These are phyloP conservation scores for Immersiella caudata DNA, from an alignment of 495 filamentous ascomycete genomes.

Conservation along the genomic window DNA sequence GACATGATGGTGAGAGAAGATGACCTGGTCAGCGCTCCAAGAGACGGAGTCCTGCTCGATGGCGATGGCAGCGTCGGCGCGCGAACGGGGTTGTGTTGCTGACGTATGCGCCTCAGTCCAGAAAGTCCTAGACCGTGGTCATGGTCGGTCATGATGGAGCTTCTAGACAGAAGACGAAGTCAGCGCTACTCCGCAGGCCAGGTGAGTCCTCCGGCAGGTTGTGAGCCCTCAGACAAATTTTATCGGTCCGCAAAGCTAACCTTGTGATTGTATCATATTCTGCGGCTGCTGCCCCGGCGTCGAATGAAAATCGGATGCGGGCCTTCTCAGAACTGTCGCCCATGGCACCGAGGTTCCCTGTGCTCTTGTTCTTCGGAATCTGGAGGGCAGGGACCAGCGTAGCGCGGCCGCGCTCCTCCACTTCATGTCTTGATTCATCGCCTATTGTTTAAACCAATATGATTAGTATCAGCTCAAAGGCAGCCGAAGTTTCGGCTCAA, in stretches of 20 bases:
- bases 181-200: constrained; percentile 23
- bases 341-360: constrained; percentile 59
- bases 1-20: constrained; percentile 63
- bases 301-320: constrained; percentile 59
- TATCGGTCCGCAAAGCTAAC: constrained; percentile 35
- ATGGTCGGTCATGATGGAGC: constrained; percentile 58
- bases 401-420: constrained; percentile 37
- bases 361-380: constrained; percentile 67
- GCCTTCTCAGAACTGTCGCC: constrained; percentile 44
- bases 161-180: constrained; percentile 42
- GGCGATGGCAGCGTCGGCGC: constrained; percentile 64
- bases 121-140: constrained; percentile 65
- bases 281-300: constrained; percentile 49
- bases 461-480: constrained; percentile 28
- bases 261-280: constrained; percentile 59
- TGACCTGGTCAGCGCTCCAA: constrained; percentile 59
- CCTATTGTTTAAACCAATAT: constrained; percentile 32
- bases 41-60: constrained; percentile 64
- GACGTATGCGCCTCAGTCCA: constrained; percentile 89
- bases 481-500: constrained; percentile 14
- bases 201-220: constrained; percentile 7
- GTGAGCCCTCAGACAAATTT: not conserved
- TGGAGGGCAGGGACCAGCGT: constrained; percentile 44
- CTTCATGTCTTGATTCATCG: constrained; percentile 47
- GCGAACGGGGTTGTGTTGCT: constrained; percentile 67